Evolutionary conservation across 2,329 filamentous ascomycete genomes (phyloP).

Genomic region (Sclerotinia glacialis): DNA sequence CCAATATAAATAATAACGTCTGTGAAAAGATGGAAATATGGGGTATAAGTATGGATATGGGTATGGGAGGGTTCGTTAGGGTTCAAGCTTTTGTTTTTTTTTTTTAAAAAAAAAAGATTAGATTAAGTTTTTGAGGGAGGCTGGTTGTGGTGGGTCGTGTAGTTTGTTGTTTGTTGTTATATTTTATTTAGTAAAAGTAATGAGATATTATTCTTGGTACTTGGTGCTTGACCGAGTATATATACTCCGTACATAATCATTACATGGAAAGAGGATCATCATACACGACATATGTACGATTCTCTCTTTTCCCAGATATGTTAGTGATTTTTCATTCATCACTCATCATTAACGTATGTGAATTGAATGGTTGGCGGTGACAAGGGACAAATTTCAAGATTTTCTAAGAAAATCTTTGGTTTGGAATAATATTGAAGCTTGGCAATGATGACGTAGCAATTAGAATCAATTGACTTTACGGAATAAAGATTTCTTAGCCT

Average conservation of each 20-base stretch:
- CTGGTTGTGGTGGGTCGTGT: not conserved
- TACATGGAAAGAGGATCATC: not conserved
- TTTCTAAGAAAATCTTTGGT: not conserved
- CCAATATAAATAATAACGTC: constrained; percentile 4
- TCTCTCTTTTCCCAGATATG: not conserved
- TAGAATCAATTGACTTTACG: not conserved
- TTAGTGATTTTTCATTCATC: no score
- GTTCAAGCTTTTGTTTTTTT: not conserved
- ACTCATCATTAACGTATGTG: not conserved
- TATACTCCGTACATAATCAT: constrained; percentile 1
- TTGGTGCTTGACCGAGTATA: constrained; percentile 20
- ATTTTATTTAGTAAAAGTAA: constrained; percentile 8
- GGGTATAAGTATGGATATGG: no score
- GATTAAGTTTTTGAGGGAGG: constrained; percentile 2
- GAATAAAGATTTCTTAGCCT: not conserved
- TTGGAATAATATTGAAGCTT: constrained; percentile 4
- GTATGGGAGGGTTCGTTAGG: no score
- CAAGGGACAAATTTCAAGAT: constrained; percentile 11
- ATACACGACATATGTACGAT: no score
- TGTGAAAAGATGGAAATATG: not conserved
- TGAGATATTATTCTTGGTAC: not conserved
- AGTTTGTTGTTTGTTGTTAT: constrained; percentile 20
- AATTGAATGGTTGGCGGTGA: constrained; percentile 18
- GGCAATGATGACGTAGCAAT: constrained; percentile 16
- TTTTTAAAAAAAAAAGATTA: no score